Evolutionary conservation across 352 stramenopile species (phyloP), one percentile per base, ranked within the genome.

Genomic region (Aphanomyces invadans): DNA sequence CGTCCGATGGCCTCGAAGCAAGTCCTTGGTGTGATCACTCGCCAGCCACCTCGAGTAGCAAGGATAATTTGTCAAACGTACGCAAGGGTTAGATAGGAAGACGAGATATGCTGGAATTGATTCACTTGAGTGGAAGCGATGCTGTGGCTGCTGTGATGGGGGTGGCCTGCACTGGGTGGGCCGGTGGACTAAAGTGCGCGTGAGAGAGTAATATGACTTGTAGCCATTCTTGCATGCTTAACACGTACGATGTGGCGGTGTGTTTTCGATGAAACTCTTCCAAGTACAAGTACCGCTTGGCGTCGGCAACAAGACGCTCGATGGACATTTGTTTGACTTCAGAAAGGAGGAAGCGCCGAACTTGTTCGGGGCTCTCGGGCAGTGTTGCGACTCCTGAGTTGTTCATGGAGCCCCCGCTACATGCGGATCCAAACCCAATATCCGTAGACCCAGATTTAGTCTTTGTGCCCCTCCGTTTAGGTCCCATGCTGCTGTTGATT

Each of bases 241-340:
- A 32, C 2, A 15, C 57, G 25, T 65, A 65, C 29, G 29, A 19
- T 51, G 28, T 36, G 57, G 33, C 32, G n/a, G 57, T 65, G 28
- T 59, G 57, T 51, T 65, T 61, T 23, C 39, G 31, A 23, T 73
- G 65, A 28, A 84, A 72, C 26, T 80, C 73, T 68, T 91, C 85
- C 49, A 93, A 71, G 63, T 81, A 89, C 52, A 83, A 74, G 55
- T 91, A 76, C 19, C 83, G 82, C 65, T 87, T 84, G 46, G 81
- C 81, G 53, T 91, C 78, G 25, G 77, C 70, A n/a, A 92, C 80
- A 26, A 92, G 77, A 33, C 81, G 78, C 54, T 89, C 81, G 68
- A 92, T 87, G 33, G 82, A 89, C 72, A 92, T 89, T 79, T 90
- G 57, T 44, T 52, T 49, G 64, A 51, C 39, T 59, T 66, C 56